Conservation (phyloP, 139 green algal genomes). For the Coelastrella sp. region DNA sequence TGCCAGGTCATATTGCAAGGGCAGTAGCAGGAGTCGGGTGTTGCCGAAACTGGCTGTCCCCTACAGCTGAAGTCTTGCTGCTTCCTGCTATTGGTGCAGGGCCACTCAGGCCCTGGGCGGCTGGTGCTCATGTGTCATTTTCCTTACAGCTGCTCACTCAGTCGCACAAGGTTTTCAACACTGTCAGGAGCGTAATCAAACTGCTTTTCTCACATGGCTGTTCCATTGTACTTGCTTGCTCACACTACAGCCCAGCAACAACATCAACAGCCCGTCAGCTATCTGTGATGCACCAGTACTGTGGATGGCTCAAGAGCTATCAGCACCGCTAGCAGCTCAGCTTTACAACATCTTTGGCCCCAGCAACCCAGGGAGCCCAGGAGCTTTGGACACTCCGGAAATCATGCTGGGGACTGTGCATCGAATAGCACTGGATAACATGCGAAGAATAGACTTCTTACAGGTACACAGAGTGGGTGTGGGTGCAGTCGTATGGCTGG, state of each 20-base stretch:
- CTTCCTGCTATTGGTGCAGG: no score
- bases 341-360: slow-evolving; percentile 19
- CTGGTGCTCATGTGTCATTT: not conserved
- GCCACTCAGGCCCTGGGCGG: no score
- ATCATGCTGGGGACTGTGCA: slow-evolving; percentile 33
- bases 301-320: slow-evolving; percentile 36
- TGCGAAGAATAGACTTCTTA: slow-evolving; percentile 18
- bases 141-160: not conserved
- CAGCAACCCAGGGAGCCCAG: slow-evolving; percentile 4
- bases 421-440: slow-evolving; percentile 27
- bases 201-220: not conserved
- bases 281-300: slow-evolving; percentile 30
- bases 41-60: no score
- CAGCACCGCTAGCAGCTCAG: slow-evolving; percentile 8
- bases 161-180: not conserved
- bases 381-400: slow-evolving; percentile 21
- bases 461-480: slow-evolving; percentile 10
- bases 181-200: not conserved
- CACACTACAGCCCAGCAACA: not conserved
- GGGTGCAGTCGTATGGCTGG: not conserved
- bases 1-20: not conserved
- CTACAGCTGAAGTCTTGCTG: no score
- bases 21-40: no score
- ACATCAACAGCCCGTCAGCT: not conserved
- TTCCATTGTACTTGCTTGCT: not conserved